Percentiles rank a stretch among this genome's conserved stretches.
Evolutionary conservation across 805 yeast species (phyloP).

Genomic region (Teunomyces pallodes): DNA sequence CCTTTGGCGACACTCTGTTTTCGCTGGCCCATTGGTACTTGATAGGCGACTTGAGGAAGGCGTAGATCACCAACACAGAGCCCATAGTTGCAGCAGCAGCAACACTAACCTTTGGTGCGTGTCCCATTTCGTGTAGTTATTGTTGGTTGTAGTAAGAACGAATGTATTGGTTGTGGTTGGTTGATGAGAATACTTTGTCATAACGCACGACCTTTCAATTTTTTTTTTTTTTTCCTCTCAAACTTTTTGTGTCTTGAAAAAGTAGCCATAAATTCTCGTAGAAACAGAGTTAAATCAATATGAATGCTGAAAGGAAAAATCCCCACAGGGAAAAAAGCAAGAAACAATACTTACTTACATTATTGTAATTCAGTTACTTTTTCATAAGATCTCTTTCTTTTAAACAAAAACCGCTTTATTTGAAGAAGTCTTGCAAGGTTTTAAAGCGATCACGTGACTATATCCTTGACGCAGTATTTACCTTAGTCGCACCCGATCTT

Average conservation of each 20-base stretch:
- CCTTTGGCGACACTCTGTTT: slow-evolving; percentile 45
- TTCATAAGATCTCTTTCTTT: no score
- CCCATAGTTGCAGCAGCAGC: slow-evolving; percentile 44
- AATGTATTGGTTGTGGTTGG: slow-evolving; percentile 8
- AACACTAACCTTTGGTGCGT: slow-evolving; percentile 39
- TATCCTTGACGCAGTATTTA: not conserved
- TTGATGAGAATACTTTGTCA: slow-evolving; percentile 1
- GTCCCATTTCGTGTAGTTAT: slow-evolving; percentile 14
- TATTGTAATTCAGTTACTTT: no score
- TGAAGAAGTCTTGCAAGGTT: no score
- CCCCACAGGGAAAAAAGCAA: not conserved
- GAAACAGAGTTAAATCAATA: no score
- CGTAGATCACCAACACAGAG: slow-evolving; percentile 37
- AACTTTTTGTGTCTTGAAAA: not conserved
- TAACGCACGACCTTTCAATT: not conserved
- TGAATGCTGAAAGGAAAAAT: not conserved
- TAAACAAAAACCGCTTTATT: no score
- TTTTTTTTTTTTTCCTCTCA: not conserved
- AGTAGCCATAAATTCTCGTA: no score
- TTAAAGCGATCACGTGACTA: not conserved
- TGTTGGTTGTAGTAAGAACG: slow-evolving; percentile 2
- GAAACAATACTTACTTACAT: no score
- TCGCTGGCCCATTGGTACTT: slow-evolving; percentile 41
- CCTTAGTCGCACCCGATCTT: not conserved
- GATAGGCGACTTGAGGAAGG: slow-evolving; percentile 39